These are phyloP conservation scores for Aspergillus affinis DNA, from an alignment of 495 filamentous ascomycete species.

Conservation along the genomic window DNA sequence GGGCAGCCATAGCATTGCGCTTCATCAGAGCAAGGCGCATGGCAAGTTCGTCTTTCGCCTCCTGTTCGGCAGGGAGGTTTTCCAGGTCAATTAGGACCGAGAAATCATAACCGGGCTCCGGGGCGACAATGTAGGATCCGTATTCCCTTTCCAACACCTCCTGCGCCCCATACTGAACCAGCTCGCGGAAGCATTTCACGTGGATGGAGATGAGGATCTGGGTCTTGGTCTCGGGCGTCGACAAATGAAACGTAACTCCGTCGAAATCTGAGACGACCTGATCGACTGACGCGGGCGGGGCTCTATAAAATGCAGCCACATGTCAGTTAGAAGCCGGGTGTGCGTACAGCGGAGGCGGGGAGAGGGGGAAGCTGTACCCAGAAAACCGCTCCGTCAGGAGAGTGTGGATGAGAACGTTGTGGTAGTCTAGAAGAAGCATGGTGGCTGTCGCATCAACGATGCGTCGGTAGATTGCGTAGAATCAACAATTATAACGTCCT, in stretches of 20 bases:
- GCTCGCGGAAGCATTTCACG: constrained; percentile 90
- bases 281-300: constrained; percentile 82
- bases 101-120: constrained; percentile 93
- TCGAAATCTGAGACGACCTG: constrained; percentile 98
- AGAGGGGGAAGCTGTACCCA: constrained; percentile 56
- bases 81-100: constrained; percentile 86
- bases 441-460: constrained; percentile 10
- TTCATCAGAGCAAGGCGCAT: constrained; percentile 84
- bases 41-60: constrained; percentile 80
- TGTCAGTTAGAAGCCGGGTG: constrained; percentile 35
- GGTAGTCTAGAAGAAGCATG: constrained; percentile 98
- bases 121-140: constrained; percentile 80
- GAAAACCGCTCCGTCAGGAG: constrained; percentile 93
- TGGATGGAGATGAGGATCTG: constrained; percentile 91
- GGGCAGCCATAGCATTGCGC: constrained; percentile 97
- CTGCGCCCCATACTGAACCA: constrained; percentile 89
- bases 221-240: constrained; percentile 87
- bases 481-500: background rate
- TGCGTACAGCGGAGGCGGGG: constrained; percentile 27
- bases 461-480: background rate
- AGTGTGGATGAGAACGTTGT: constrained; percentile 95
- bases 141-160: constrained; percentile 91
- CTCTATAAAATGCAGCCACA: constrained; percentile 50
- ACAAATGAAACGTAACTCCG: constrained; percentile 95
- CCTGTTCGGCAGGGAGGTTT: constrained; percentile 75